Evolutionary conservation across 2,329 filamentous ascomycete genomes (phyloP).

Genomic region (Talaromyces islandicus): DNA sequence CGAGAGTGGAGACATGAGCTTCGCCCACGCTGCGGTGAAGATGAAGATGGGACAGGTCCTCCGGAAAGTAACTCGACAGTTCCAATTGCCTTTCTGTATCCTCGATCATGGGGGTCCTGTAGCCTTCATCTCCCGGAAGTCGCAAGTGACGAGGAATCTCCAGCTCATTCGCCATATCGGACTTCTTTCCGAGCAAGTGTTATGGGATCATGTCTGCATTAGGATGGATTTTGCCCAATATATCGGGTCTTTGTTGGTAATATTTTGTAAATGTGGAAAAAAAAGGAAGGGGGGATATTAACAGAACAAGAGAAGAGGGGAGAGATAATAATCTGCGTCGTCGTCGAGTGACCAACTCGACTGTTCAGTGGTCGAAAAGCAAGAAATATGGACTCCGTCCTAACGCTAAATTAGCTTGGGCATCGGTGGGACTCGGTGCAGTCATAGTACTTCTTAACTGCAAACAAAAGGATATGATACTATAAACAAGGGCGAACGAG

Average conservation of each 20-base stretch:
- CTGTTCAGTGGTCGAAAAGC: neutral
- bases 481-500: neutral
- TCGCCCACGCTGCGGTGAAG: neutral
- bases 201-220: neutral
- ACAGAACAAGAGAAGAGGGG: neutral
- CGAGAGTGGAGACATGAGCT: neutral
- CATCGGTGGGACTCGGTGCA: neutral
- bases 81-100: slow-evolving; percentile 27
- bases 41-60: neutral
- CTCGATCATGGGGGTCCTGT: slow-evolving; percentile 40
- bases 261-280: neutral
- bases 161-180: neutral
- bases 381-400: neutral
- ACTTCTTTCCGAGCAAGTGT: neutral
- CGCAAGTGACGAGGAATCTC: slow-evolving; percentile 28
- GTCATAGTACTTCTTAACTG: neutral
- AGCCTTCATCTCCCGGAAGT: slow-evolving; percentile 37
- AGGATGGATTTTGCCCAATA: neutral
- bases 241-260: neutral
- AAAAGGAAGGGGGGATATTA: neutral
- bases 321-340: neutral
- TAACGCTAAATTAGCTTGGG: neutral
- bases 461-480: neutral
- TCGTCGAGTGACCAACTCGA: neutral
- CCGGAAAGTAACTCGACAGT: neutral